These are phyloP conservation scores for Candida broadrunensis DNA, from an alignment of 805 yeast species.

Conservation along the genomic window DNA sequence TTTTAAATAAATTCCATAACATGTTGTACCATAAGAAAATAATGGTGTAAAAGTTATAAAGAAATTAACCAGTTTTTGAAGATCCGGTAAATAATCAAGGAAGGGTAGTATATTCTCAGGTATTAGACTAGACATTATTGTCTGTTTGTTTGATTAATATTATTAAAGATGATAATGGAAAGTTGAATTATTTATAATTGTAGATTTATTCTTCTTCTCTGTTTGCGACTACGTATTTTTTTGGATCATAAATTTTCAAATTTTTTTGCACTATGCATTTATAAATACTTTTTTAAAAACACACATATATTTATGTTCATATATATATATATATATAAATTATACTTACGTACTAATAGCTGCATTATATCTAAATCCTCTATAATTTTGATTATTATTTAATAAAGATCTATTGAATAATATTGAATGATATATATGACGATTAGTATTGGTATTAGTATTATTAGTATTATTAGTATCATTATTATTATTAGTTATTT, in stretches of 20 bases:
- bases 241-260: too few relatives aligned
- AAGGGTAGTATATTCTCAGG: conserved; percentile 8
- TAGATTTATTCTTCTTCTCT: too few relatives aligned
- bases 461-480: neutral
- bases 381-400: neutral
- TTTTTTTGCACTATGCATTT: too few relatives aligned
- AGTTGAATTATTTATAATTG: too few relatives aligned
- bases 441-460: neutral
- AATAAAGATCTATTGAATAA: neutral
- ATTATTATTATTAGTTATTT: neutral
- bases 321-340: neutral
- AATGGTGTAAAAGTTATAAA: conserved; percentile 79
- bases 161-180: too few relatives aligned
- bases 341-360: neutral
- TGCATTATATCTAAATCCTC: neutral
- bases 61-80: conserved; percentile 55
- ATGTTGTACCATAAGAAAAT: conserved; percentile 83
- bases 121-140: neutral
- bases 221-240: too few relatives aligned
- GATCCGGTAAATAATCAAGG: conserved; percentile 10
- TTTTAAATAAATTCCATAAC: conserved; percentile 60
- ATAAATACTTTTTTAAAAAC: too few relatives aligned
- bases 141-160: too few relatives aligned
- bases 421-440: neutral
- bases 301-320: neutral